Evolutionary conservation across 371 early-diverging fungal species (phyloP), one percentile per base, ranked within the genome.

Genomic region (Actinomortierella ambigua): DNA sequence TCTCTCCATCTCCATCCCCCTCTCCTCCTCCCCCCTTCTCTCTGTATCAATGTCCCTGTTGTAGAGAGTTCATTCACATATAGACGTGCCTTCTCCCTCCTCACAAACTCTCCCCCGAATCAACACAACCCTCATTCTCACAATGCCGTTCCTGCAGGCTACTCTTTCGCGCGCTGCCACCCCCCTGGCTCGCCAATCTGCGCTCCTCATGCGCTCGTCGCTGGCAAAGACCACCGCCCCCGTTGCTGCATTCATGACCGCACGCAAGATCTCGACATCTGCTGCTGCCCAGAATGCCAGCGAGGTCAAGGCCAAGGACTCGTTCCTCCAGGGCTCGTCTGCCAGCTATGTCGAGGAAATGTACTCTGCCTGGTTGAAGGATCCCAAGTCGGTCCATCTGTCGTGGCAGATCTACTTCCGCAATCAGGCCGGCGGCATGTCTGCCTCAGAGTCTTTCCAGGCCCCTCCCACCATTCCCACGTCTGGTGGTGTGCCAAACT

Each of bases 381-480:
- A 98, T 65, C 98, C 99, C 17, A 77, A 69, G 43, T 92, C 94
- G 11, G 99, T 98, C 18, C 98, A 98, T 77, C 80, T 93, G 47
- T 95, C 96, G 53, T 98, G 99, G 99, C 94, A 94, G 77, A 85
- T 94, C 20, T 98, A 97, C 84, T 98, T 98, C 76, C 87, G 87
- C 71, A 96, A 97, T 81, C 86, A 95, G 68, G 84, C 89, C 49
- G 81, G 83, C 47, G 91, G 90, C 34, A 83, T 85, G 44, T 68
- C 81, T 65, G 87, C 93, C n/a, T 82, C 86, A 9, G 79, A 86
- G 56, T 92, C 95, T 27, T 94, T 90, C 82, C 82, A 83, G 55
- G 78, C 93, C 42, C 92, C 96, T 26, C 96, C 95, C 17, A 91
- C 87, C 24, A 81, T 95, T 41, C 86, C 90, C 24, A 85, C 92